Percentiles rank a stretch among this genome's conserved stretches.
Evolutionary conservation across 2,329 filamentous ascomycete species (phyloP).

Genomic region (Trichophyton benhamiae): DNA sequence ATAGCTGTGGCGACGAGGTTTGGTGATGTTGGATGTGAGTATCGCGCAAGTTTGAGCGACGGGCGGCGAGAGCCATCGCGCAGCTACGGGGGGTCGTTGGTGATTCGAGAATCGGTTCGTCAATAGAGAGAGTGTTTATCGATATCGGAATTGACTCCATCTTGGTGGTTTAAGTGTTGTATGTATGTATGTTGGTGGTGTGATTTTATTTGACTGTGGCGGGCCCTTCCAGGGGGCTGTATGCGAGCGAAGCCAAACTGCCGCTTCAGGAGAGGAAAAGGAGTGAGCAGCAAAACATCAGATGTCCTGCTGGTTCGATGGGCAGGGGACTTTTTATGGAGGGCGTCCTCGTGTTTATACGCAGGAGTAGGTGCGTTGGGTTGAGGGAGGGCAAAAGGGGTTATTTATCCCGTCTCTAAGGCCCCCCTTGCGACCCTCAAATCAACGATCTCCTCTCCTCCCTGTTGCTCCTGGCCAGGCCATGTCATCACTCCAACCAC

Average conservation of each 20-base stretch:
- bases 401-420: not conserved
- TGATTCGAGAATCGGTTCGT: not conserved
- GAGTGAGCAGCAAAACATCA: not conserved
- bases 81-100: not conserved
- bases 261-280: not conserved
- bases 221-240: not conserved
- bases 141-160: not conserved
- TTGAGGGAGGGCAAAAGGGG: not conserved
- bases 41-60: not conserved
- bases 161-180: not conserved
- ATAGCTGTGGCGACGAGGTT: constrained; percentile 4
- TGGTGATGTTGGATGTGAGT: not conserved
- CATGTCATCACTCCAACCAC: not conserved
- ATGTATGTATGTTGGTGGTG: not conserved
- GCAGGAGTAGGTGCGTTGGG: not conserved
- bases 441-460: not conserved
- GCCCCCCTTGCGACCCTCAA: not conserved
- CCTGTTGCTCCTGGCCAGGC: not conserved
- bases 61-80: not conserved
- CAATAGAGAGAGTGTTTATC: not conserved
- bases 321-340: not conserved
- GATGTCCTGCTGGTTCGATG: not conserved
- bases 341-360: not conserved
- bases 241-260: not conserved
- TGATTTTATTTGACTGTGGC: not conserved